Base-by-base conservation (phyloP, 495 filamentous ascomycete genomes). In the Penicillium salamii region DNA sequence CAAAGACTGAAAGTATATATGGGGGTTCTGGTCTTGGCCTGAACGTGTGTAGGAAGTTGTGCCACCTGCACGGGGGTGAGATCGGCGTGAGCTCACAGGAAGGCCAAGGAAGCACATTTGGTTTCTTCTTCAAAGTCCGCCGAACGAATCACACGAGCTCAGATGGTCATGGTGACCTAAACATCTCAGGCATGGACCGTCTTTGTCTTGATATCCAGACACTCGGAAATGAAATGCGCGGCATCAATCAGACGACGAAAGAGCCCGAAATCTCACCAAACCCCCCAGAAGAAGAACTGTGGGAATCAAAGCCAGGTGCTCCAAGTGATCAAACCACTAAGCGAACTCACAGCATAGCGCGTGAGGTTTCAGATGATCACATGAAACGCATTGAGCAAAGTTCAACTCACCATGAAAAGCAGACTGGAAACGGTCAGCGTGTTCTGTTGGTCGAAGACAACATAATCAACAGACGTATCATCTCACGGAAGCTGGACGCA, bases 361-460 rank as follows among this genome's bases (percentile, higher is more conserved):
- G 33, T 5, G 40, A 51, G 17, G 49, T 45, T 1, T 19, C 33
- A 12, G 17, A 51, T 1, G 24, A 24, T 13, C 13, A 40, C 7
- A 17, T 15, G 1, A n/a, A 23, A 15, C 18, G 24, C 0, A 13
- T 6, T 3, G 7, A 32, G 7, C 2, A 9, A 14, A 28, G n/a
- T 1, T 15, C 18, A 9, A 2, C 18, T 7, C 11, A 7, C 13
- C 9, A 37, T 3, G 4, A 23, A 12, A 29, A 31, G 28, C 35
- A 19, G n/a, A 24, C 11, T 26, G 47, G 29, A 7, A n/a, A 19
- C 8, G 31, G 47, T 0, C 29, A 50, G 32, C 68, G 58, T 12
- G 68, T 90, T 5, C 76, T 92, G 2, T 82, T 95, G n/a, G 89
- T 92, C 0, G 89, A 95, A 63, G 89, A 91, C 60, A 91, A 91